These are phyloP conservation scores for Penicillium sclerotigenum DNA, from an alignment of 2,329 filamentous ascomycete genomes.

Conservation along the genomic window DNA sequence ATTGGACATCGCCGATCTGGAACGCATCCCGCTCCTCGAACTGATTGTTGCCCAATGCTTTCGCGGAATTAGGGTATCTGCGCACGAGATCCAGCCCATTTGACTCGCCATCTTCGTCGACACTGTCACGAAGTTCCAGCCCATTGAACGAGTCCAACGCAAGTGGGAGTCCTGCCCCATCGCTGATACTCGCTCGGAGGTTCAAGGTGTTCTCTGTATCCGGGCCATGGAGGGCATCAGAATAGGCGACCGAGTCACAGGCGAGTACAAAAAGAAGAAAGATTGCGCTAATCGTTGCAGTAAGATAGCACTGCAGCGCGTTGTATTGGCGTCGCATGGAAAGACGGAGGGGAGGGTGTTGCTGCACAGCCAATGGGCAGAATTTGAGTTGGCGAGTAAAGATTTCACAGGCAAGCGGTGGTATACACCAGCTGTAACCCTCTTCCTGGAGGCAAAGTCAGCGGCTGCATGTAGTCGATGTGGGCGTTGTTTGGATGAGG, in stretches of 20 bases:
- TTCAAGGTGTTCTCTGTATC: slow-evolving; percentile 50
- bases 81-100: slow-evolving; percentile 52
- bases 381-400: background rate
- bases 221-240: slow-evolving; percentile 50
- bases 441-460: slow-evolving; percentile 1
- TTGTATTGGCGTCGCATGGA: slow-evolving; percentile 54
- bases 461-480: slow-evolving; percentile 4
- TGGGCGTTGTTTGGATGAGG: background rate
- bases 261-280: slow-evolving; percentile 57
- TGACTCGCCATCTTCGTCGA: slow-evolving; percentile 31
- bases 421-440: slow-evolving; percentile 6
- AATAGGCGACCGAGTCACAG: slow-evolving; percentile 61
- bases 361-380: background rate
- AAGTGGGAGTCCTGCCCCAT: slow-evolving; percentile 27
- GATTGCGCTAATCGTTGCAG: slow-evolving; percentile 62
- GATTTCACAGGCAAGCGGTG: slow-evolving; percentile 1
- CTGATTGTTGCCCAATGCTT: slow-evolving; percentile 62
- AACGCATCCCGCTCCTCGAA: slow-evolving; percentile 59
- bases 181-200: slow-evolving; percentile 34
- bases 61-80: slow-evolving; percentile 51
- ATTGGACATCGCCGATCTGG: slow-evolving; percentile 58
- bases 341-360: slow-evolving; percentile 11
- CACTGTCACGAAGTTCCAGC: slow-evolving; percentile 30
- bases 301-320: slow-evolving; percentile 69
- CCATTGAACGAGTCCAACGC: slow-evolving; percentile 31